Base-by-base conservation (phyloP, 768 basidiomycete species). In the Mycena leptocephala region DNA sequence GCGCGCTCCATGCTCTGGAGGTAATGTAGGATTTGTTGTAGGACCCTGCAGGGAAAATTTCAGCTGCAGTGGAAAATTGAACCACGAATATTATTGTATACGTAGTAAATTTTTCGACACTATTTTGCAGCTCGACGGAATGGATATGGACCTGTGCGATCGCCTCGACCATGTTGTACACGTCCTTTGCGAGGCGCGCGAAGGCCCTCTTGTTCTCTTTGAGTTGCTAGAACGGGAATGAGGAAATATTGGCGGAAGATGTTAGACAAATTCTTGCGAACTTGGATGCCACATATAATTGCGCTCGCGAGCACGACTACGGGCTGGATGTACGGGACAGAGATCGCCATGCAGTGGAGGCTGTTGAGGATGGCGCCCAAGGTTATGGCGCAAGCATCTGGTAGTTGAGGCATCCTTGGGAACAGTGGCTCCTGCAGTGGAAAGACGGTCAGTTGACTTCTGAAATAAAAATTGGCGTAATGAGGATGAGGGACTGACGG, bases 181-280 rank as follows among this genome's bases (percentile, higher is more conserved):
- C 55, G 37, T 64, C 61, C 1, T 64, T 2, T 5, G 48, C 70
- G 9, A 72, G 62, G 48, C 22, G 48, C 22, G 10, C 24, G 8
- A 72, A 72, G 10, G 70, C 70, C 46, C 24, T 39, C 35, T 37
- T 64, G 35, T 72, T 72, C 48, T 53, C 70, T 53, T 30, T 72
- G 26, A 63, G 22, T 55, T 53, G 48, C 70, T 71, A 32, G 26
- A 30, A 7, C 26, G 26, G 28, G 5, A 55, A 55, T 55, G 26
- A 55, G 53, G 53, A 55, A 55, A 55, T 55, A 53, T n/a, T 10
- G 53, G 13, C 26, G 53, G 14, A 26, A 55, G 53, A 55, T 55
- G 26, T 30, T 28, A 26, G 28, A 16, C 43, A 55, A 55, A 26
- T 14, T 30, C 41, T 28, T 48, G 28, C 66, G 53, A 30, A 72